Evolutionary conservation across 352 stramenopile species (phyloP).

Genomic region (Pythium phragmiticola): DNA sequence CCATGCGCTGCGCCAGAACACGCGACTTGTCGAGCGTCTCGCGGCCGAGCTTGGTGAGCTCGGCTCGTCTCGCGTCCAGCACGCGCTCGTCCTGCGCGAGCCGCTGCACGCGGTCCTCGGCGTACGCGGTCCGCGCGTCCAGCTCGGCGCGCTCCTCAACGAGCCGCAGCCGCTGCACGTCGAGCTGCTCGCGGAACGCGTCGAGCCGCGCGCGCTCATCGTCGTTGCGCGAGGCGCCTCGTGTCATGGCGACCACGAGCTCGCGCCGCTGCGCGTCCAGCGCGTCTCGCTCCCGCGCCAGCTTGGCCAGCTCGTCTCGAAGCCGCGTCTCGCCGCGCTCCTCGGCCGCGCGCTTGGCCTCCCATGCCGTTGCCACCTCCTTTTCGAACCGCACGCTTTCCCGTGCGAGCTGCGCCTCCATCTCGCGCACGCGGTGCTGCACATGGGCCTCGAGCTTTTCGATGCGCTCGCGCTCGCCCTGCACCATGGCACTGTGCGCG

Average conservation of each 20-base stretch:
- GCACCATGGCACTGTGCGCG: slow-evolving; percentile 50
- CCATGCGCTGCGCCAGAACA: slow-evolving; percentile 35
- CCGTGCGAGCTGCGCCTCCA: slow-evolving; percentile 46
- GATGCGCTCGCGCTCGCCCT: slow-evolving; percentile 61
- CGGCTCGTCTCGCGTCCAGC: slow-evolving; percentile 43
- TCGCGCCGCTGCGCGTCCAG: slow-evolving; percentile 74
- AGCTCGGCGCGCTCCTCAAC: slow-evolving; percentile 61
- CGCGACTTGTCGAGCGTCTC: slow-evolving; percentile 69
- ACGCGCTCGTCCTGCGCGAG: slow-evolving; percentile 49
- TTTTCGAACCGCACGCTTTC: slow-evolving; percentile 43
- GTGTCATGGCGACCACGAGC: slow-evolving; percentile 52
- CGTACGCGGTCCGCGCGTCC: slow-evolving; percentile 38
- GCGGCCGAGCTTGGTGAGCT: slow-evolving; percentile 57
- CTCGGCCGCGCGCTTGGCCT: slow-evolving; percentile 41
- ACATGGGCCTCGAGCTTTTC: slow-evolving; percentile 59
- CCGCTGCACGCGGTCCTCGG: slow-evolving; percentile 51
- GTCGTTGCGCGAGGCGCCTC: slow-evolving; percentile 50
- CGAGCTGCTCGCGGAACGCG: slow-evolving; percentile 51
- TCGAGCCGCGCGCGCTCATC: slow-evolving; percentile 75
- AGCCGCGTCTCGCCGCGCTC: slow-evolving; percentile 62
- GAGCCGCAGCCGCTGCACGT: slow-evolving; percentile 49
- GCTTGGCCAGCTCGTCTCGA: slow-evolving; percentile 61
- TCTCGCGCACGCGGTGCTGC: slow-evolving; percentile 45
- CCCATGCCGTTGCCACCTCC: slow-evolving; percentile 37
- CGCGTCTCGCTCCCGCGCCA: slow-evolving; percentile 61